A percentile compares a stretch with the other conserved stretches of the same genome.
Conservation (phyloP, 2,329 filamentous ascomycete species). For the Fusarium virguliforme region DNA sequence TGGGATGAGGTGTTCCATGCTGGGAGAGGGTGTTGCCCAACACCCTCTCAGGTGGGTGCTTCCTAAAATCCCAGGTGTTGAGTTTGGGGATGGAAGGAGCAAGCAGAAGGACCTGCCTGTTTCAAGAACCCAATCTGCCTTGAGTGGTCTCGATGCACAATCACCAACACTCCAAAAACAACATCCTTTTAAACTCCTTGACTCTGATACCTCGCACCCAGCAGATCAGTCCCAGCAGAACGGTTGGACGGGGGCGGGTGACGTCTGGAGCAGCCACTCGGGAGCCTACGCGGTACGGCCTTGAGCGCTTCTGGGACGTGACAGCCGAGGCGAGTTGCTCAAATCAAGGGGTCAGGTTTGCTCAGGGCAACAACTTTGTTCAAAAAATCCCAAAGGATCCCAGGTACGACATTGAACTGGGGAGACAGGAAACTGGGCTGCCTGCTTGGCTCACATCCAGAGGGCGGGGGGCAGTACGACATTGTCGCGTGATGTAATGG, state of each 20-base stretch:
- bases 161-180: background rate
- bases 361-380: conserved; percentile 6
- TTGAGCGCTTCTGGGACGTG: conserved; percentile 15
- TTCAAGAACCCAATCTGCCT: conserved; percentile 4
- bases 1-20: background rate
- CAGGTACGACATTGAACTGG: conserved; percentile 16
- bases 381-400: conserved; percentile 15
- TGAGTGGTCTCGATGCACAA: background rate
- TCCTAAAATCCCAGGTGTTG: conserved; percentile 1
- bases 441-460: conserved; percentile 40
- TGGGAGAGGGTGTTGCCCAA: background rate
- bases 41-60: background rate
- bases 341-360: conserved; percentile 26
- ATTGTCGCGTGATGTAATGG: conserved; percentile 50
- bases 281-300: conserved; percentile 31
- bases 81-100: conserved; percentile 9
- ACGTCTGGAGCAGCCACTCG: conserved; percentile 34
- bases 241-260: conserved; percentile 38
- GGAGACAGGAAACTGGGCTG: conserved; percentile 27
- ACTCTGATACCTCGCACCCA: conserved; percentile 11
- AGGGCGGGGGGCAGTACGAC: conserved; percentile 34
- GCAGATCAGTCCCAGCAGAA: conserved; percentile 40
- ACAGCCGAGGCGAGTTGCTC: conserved; percentile 37
- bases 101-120: background rate
- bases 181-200: conserved; percentile 8